These are phyloP conservation scores for Auriculariales sp. DNA, from an alignment of 768 basidiomycete species.

Conservation along the genomic window DNA sequence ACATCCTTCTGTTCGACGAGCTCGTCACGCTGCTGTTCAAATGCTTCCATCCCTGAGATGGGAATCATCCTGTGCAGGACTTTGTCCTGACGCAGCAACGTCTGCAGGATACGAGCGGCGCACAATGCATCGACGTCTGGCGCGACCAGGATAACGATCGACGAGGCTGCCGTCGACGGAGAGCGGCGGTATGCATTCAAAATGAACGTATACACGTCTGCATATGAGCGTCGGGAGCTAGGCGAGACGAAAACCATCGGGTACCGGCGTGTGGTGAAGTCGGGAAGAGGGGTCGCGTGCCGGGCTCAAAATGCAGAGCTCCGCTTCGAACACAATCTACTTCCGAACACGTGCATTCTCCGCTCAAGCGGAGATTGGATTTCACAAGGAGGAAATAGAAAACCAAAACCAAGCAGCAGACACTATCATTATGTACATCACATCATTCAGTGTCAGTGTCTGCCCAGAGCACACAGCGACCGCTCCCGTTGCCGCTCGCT, in stretches of 20 bases:
- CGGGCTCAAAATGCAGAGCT: too few species aligned
- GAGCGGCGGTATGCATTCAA: slow-evolving; percentile 58
- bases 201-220: slow-evolving; percentile 57
- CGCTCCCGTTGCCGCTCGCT: slow-evolving; percentile 65
- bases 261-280: too few species aligned
- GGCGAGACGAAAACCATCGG: not conserved
- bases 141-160: slow-evolving; percentile 73
- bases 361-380: too few species aligned
- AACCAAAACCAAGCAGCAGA: too few species aligned
- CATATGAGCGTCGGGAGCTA: slow-evolving; percentile 27
- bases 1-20: slow-evolving; percentile 58
- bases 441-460: too few species aligned
- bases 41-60: slow-evolving; percentile 68
- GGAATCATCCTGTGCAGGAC: slow-evolving; percentile 83
- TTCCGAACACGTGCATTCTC: too few species aligned
- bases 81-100: slow-evolving; percentile 85
- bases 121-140: slow-evolving; percentile 89
- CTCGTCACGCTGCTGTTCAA: slow-evolving; percentile 51
- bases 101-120: slow-evolving; percentile 79
- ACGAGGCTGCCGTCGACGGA: slow-evolving; percentile 64
- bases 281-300: too few species aligned
- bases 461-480: slow-evolving; percentile 72
- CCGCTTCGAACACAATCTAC: too few species aligned
- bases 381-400: too few species aligned
- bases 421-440: too few species aligned